Evolutionary conservation across 345 rosid genomes (phyloP).

Genomic region (Sisymbrium irio): DNA sequence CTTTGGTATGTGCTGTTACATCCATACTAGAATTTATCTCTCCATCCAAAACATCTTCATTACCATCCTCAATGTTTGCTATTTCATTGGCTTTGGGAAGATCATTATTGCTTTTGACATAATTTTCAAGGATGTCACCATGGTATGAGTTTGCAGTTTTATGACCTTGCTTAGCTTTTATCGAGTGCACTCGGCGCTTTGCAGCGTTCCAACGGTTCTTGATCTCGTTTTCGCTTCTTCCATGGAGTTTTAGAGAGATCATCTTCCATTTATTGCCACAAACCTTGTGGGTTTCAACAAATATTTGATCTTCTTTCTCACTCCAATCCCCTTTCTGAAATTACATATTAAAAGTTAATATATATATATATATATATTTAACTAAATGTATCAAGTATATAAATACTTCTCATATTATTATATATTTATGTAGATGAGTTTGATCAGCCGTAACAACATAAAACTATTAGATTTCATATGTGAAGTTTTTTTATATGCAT

Average conservation of each 20-base stretch:
- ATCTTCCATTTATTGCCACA: conserved; percentile 71
- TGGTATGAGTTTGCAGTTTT: neutral
- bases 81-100: neutral
- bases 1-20: neutral
- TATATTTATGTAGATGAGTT: neutral
- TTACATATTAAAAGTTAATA: neutral
- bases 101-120: neutral
- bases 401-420: neutral
- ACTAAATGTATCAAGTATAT: neutral
- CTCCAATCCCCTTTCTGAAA: conserved; percentile 67
- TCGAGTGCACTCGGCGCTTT: conserved; percentile 33
- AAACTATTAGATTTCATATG: neutral
- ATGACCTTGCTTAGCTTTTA: neutral
- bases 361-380: neutral
- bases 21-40: neutral
- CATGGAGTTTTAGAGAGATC: conserved; percentile 55
- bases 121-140: neutral
- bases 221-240: conserved; percentile 63
- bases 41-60: neutral
- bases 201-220: conserved; percentile 87
- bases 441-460: too few species aligned
- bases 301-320: conserved; percentile 64
- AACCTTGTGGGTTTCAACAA: conserved; percentile 56
- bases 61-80: neutral
- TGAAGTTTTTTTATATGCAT: neutral